Conservation (phyloP, 129 eudicot genomes). For the Chrysanthemum makinoi region DNA sequence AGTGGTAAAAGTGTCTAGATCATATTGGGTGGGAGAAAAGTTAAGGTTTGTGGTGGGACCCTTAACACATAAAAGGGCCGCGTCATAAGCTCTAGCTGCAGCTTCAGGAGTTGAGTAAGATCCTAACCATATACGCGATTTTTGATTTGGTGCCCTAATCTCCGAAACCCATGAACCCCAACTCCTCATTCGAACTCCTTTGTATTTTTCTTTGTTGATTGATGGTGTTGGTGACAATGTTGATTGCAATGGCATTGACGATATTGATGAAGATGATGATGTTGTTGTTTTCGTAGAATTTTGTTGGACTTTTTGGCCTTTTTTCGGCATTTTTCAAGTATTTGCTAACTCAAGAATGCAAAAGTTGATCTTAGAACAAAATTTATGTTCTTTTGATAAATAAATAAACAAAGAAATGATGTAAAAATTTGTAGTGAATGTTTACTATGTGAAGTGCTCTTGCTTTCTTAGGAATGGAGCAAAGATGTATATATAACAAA, state of each 20-base stretch:
- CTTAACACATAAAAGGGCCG: constrained; percentile 77
- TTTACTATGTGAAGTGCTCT: constrained; percentile 5
- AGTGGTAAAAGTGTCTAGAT: constrained; percentile 8
- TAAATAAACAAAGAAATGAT: background rate
- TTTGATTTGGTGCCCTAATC: constrained; percentile 89
- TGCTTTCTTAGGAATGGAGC: constrained; percentile 18
- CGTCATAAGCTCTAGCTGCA: constrained; percentile 94
- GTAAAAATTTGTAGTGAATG: background rate
- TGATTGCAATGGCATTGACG: constrained; percentile 9
- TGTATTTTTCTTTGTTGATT: constrained; percentile 57
- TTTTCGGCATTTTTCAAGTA: constrained; percentile 49
- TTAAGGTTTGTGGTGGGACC: constrained; percentile 80
- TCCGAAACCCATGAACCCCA: constrained; percentile 98
- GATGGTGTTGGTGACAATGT: constrained; percentile 9
- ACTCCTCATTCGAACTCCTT: constrained; percentile 95
- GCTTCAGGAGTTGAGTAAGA: constrained; percentile 91
- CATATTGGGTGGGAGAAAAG: constrained; percentile 46
- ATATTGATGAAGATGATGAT: background rate
- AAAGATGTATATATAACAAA: constrained; percentile 26
- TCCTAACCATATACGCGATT: constrained; percentile 89
- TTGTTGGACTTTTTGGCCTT: constrained; percentile 27
- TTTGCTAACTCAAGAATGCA: background rate
- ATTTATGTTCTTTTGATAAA: background rate
- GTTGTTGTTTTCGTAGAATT: background rate
- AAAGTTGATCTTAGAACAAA: background rate